Conservation (phyloP, 371 early-diverging fungal genomes). For the Zopfochytrium polystomum region DNA sequence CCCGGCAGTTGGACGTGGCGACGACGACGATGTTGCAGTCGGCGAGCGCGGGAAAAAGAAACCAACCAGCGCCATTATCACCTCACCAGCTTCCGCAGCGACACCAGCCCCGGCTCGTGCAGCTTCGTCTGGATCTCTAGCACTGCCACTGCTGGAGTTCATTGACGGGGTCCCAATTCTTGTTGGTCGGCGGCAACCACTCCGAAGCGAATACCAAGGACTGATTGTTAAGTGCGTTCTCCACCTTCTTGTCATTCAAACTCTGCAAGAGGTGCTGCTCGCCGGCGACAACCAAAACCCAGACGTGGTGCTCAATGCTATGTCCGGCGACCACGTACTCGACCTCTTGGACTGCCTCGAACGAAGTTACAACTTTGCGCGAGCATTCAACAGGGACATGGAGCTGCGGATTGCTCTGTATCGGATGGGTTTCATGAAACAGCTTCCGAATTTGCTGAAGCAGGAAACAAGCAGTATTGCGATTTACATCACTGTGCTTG, state of each 20-base stretch:
- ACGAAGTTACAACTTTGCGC: constrained; percentile 77
- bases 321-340: constrained; percentile 61
- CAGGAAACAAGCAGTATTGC: constrained; percentile 67
- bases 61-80: neutral
- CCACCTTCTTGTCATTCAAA: constrained; percentile 72
- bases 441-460: constrained; percentile 82
- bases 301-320: constrained; percentile 55
- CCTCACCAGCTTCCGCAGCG: neutral
- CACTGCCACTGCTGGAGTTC: too few relatives aligned
- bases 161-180: constrained; percentile 24
- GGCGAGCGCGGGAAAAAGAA: neutral
- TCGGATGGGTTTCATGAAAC: constrained; percentile 81
- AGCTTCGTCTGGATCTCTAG: too few relatives aligned
- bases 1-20: neutral
- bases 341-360: constrained; percentile 73
- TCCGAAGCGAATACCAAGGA: constrained; percentile 68
- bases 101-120: neutral
- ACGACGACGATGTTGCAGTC: neutral
- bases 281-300: neutral
- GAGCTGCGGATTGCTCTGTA: constrained; percentile 77
- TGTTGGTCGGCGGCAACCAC: constrained; percentile 38
- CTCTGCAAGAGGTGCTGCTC: constrained; percentile 63
- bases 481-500: constrained; percentile 39
- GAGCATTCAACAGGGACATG: constrained; percentile 73
- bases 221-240: constrained; percentile 75